Evolutionary conservation across 2,329 filamentous ascomycete species (phyloP), one percentile per base, ranked within the genome.

Genomic region (Xylaria sp.): DNA sequence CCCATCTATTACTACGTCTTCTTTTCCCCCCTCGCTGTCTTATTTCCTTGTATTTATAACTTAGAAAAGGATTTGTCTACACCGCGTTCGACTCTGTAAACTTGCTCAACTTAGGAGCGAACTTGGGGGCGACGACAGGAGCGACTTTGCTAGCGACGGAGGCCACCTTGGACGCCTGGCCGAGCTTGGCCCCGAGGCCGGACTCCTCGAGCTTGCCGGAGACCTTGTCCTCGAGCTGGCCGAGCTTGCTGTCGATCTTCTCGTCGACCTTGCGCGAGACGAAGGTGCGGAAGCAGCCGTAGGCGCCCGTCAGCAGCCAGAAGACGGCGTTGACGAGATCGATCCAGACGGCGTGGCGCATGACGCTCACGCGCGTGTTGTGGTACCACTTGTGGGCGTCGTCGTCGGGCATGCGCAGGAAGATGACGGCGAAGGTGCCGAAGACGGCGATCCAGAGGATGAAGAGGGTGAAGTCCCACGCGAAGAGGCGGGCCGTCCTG

Each of bases 291-390:
- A 84, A 69, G 62, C 72, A 78, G 32, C 83, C 83, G 44, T 84
- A 85, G 5, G 74, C 74, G 5, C 79, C 82, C 0, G 82, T 84
- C 3, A 84, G 70, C 13, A 90, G 79, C 91, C 92, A 94, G 51
- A 94, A 79, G 25, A 91, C 65, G 78, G 91, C 84, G 72, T 91
- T 92, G 37, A 88, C 82, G 29, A 93, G 77, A 76, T 93, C 90
- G 29, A 93, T 80, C 90, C 91, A 93, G 2, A 92, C 91, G 1
- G 91, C 90, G 69, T 87, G 84, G 80, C 91, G 91, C 92, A 93
- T 93, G 6, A 77, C 60, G 3, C 76, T 70, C 0, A 82, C 82
- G 69, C 77, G 82, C 53, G 77, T 79, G 35, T 82, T 83, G 76
- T 85, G 80, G 78, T 84, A 85, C 65, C 68, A 70, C 57, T 70